Conservation (phyloP, 2,329 filamentous ascomycete species). For the Alternaria sp. region DNA sequence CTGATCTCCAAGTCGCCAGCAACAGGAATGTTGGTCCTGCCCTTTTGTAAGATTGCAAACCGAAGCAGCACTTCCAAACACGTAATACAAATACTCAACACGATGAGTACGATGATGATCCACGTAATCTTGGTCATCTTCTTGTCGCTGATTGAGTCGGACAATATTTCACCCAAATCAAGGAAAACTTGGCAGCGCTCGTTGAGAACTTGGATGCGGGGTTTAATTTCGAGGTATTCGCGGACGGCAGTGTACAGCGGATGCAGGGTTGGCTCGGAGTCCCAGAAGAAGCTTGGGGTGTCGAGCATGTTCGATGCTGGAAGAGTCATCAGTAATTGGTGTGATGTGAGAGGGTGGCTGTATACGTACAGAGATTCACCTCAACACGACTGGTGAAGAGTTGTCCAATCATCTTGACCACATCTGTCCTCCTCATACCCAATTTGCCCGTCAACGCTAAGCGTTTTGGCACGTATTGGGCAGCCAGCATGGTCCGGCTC, state of each 20-base stretch:
- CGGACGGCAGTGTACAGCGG: conserved; percentile 93
- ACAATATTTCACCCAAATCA: conserved; percentile 92
- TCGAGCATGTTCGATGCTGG: conserved; percentile 93
- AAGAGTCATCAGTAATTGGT: conserved; percentile 12
- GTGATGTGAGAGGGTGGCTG: neutral
- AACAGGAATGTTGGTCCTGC: conserved; percentile 25
- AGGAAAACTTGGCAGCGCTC: conserved; percentile 96
- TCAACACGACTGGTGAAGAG: conserved; percentile 95
- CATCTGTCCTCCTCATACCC: conserved; percentile 89
- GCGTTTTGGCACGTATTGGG: conserved; percentile 88
- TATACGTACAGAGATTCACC: conserved; percentile 88
- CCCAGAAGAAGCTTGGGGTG: conserved; percentile 98
- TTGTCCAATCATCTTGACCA: conserved; percentile 88
- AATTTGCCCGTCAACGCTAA: conserved; percentile 88
- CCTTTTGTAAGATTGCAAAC: conserved; percentile 62
- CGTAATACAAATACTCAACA: conserved; percentile 90
- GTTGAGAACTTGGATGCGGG: conserved; percentile 94
- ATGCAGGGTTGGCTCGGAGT: conserved; percentile 92
- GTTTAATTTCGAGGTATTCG: conserved; percentile 97
- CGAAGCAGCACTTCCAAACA: conserved; percentile 86
- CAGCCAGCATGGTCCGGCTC: conserved; percentile 91
- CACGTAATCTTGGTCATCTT: conserved; percentile 97
- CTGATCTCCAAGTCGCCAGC: neutral
- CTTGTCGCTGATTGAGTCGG: conserved; percentile 88
- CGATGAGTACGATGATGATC: conserved; percentile 95